A percentile compares a stretch with the other conserved stretches of the same genome.
phyloP scores from a whole-genome alignment of 1,139 yeast genomes.

The Suhomyces maxii region DNA sequence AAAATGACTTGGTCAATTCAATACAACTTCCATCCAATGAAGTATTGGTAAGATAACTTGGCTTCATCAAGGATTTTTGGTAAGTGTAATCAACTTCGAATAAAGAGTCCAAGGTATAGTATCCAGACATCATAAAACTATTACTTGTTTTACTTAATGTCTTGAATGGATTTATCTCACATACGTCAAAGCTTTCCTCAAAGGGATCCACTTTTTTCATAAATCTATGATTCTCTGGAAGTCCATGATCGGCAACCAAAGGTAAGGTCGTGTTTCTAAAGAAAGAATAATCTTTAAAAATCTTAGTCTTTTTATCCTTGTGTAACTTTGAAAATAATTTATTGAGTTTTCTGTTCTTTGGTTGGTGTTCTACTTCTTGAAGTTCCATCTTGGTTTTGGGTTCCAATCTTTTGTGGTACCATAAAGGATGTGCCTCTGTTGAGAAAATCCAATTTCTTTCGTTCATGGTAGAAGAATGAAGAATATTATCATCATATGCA shows the following conservation, averaged over 20 bases:
- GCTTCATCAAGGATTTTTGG: constrained; percentile 35
- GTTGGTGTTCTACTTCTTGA: constrained; percentile 3
- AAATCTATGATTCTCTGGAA: constrained; percentile 15
- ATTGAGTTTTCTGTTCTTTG: constrained; percentile 4
- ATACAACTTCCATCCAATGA: constrained; percentile 28
- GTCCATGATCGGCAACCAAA: constrained; percentile 11
- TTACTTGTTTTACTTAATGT: constrained; percentile 7
- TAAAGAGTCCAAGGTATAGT: constrained; percentile 37
- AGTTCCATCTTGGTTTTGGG: constrained; percentile 7
- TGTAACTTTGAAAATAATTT: constrained; percentile 9
- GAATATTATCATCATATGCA: constrained; percentile 56
- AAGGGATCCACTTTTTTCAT: constrained; percentile 24
- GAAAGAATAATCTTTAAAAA: constrained; percentile 10
- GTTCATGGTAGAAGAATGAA: constrained; percentile 31
- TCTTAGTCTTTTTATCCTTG: constrained; percentile 6
- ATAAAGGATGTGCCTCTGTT: constrained; percentile 92
- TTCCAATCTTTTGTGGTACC: constrained; percentile 47
- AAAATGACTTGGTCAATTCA: constrained; percentile 34
- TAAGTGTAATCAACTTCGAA: constrained; percentile 43
- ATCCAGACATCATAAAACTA: constrained; percentile 28
- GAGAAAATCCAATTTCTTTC: constrained; percentile 70
- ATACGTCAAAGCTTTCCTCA: constrained; percentile 22
- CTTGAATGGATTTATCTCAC: constrained; percentile 36
- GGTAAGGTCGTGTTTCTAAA: constrained; percentile 22
- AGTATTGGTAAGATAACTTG: constrained; percentile 28